These are phyloP conservation scores for Areca catechu DNA, from an alignment of 176 grass and related monocot species.

Conservation along the genomic window DNA sequence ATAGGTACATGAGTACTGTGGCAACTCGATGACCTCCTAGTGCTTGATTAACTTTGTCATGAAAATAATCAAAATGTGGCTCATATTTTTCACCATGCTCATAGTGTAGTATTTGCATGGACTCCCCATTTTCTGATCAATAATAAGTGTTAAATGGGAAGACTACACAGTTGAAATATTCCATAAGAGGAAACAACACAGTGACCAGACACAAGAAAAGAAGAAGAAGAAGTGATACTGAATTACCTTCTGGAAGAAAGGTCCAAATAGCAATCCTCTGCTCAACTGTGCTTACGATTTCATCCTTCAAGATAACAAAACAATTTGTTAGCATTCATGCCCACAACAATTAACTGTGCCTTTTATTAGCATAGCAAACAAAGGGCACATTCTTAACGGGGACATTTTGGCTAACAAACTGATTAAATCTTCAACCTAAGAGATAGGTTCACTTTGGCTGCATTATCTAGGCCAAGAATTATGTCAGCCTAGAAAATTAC, in stretches of 20 bases:
- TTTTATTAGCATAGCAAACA: too few species aligned
- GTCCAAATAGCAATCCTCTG: slow-evolving; percentile 52
- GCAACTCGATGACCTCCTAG: slow-evolving; percentile 37
- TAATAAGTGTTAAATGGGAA: background rate
- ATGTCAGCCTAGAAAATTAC: too few species aligned
- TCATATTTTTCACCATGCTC: slow-evolving; percentile 41
- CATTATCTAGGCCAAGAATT: too few species aligned
- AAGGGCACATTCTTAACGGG: too few species aligned
- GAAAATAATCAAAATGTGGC: slow-evolving; percentile 53
- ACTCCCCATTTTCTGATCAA: slow-evolving; percentile 45
- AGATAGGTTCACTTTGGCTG: too few species aligned
- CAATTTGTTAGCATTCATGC: too few species aligned
- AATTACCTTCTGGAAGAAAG: slow-evolving; percentile 42
- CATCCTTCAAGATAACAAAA: slow-evolving; percentile 21
- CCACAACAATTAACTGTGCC: too few species aligned
- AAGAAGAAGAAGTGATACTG: slow-evolving; percentile 1
- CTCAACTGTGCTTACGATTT: slow-evolving; percentile 38
- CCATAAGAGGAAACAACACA: background rate
- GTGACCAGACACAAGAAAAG: background rate
- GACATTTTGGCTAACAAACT: too few species aligned
- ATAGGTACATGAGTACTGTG: slow-evolving; percentile 59
- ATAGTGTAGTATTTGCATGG: slow-evolving; percentile 42
- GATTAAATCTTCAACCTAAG: too few species aligned
- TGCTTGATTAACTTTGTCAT: slow-evolving; percentile 14
- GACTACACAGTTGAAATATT: background rate